Evolutionary conservation across 192 early-diverging fungal genomes (phyloP), one percentile per base, ranked within the genome.

Genomic region (Rhizophagus prolifer): DNA sequence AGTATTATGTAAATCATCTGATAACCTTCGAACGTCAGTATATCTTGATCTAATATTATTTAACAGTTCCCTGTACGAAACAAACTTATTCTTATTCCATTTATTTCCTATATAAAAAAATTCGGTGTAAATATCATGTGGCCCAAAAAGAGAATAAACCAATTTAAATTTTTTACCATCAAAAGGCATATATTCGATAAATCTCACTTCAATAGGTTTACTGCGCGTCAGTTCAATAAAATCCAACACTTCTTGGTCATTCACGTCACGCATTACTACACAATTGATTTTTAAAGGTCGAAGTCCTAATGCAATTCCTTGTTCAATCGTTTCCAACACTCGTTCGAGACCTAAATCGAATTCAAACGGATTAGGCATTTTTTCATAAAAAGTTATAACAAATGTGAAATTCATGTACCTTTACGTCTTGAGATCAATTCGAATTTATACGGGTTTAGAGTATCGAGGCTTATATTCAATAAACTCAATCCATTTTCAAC

Each of bases 121-220:
- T 28, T 58, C 9, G 2, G 9, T 58, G 8, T 4, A 34, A 12
- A 23, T 13, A 28, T 76, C 23, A 28, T 34, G 25, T 7, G 38
- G 36, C 3, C 9, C 36, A 63, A 16, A 61, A 31, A 25, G 74
- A n/a, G 7, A 50, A 25, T 30, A n/a, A 46, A 46, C 6, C 10
- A 12, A 54, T n/a, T 23, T 26, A 54, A 21, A 38, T 38, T 9
- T 19, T 79, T 76, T 82, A 90, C 96, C 97, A 81, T 95, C 96
- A 85, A 98, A 98, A 0, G 97, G 97, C 97, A 97, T 98, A 78
- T 97, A 97, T 81, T 98, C 97, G 80, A 98, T 98, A 82, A 98
- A 98, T 23, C 97, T 84, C 0, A 98, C 89, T 47, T 92, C 90
- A 5, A 97, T 72, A 13, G 88, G 83, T 21, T 88, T 85, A 62